phyloP scores from a whole-genome alignment of 345 rosid species.

The Eucalyptus brandiana region DNA sequence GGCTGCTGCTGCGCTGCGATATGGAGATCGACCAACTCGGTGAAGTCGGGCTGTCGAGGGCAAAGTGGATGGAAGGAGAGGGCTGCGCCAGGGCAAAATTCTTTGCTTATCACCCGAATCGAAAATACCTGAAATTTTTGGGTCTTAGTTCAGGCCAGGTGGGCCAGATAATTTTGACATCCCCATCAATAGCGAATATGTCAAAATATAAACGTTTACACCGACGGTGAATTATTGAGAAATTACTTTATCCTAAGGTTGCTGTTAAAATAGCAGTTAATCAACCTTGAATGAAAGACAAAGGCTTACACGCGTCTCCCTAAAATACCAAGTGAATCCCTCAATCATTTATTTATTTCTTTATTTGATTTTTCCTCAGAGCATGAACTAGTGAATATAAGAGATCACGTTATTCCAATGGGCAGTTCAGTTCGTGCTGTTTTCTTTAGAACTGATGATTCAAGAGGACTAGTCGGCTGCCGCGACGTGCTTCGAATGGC shows the following conservation, averaged over 20 bases:
- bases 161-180: neutral
- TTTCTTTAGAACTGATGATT: neutral
- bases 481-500: neutral
- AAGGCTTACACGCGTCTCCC: neutral
- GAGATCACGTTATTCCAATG: neutral
- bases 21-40: constrained; percentile 29
- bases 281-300: neutral
- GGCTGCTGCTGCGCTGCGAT: neutral
- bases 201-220: neutral
- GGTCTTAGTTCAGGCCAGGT: constrained; percentile 1
- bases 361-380: neutral
- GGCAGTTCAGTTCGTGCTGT: neutral
- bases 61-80: constrained; percentile 26
- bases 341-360: neutral
- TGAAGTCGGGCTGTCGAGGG: constrained; percentile 15
- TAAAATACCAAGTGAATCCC: neutral
- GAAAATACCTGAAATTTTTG: neutral
- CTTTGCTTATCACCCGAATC: neutral
- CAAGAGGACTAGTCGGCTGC: neutral
- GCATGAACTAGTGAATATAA: neutral
- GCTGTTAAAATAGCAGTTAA: neutral
- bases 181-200: neutral
- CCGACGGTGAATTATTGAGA: neutral
- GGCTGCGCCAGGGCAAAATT: constrained; percentile 6
- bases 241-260: neutral